Base-by-base conservation (phyloP, 768 basidiomycete species). In the Agrocybe chaxingu region DNA sequence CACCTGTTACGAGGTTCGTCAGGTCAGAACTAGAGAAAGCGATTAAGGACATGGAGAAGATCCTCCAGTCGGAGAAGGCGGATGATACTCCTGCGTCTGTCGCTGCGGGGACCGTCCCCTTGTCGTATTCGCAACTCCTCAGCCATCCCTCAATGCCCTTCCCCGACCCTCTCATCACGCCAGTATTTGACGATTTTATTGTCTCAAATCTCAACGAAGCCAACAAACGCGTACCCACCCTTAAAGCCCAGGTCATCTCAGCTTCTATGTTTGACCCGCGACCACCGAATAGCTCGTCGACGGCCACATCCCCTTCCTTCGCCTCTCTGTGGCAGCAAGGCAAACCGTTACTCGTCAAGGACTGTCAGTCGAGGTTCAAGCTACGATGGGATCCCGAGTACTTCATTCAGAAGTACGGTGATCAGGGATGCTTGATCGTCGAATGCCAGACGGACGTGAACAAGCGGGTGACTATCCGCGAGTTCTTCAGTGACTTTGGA, bases 401-500 rank as follows among this genome's bases (percentile, higher is more conserved):
- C 60, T 93, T 98, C 66, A 78, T 82, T 12, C 66, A 80, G 45
- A 74, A 83, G 54, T 87, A 88, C 62, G 84, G 81, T 6, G 65
- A 72, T 8, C 79, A 88, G 54, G 70, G 62, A 24, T 86, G 87
- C 63, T 72, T 84, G 45, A 84, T 97, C 50, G 75, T 92, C 11
- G 89, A 96, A 64, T 96, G 92, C 60, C 86, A 92, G 69, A 80
- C 77, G 2, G 86, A 93, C 48, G 62, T 65, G 44, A 87, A 80
- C 59, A 78, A 76, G 55, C 70, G 76, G 7, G 75, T 81, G 5
- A 86, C 80, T 0, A 84, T 98, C 4, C 77, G 73, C 5, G 79
- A 87, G 47, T 98, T 97, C 69, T 97, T 98, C 61, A 68, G 70
- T 8, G 65, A 68, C 67, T 97, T 96, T 64, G 91, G 91, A 50